Conservation (phyloP, 2,329 filamentous ascomycete genomes). For the Fusarium chlamydosporum region DNA sequence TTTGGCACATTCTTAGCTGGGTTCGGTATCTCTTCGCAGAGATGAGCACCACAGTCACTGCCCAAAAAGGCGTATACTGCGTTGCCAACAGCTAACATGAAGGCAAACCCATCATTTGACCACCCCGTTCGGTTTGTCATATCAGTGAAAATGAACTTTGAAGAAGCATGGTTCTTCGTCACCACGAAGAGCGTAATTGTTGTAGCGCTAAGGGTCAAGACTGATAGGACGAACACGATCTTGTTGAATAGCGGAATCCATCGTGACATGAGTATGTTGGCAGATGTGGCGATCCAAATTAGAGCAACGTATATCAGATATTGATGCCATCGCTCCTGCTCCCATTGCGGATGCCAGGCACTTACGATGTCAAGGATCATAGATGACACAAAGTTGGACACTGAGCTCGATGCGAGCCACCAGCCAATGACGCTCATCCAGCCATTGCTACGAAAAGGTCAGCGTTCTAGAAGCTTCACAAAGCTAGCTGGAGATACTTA, state of each 20-base stretch:
- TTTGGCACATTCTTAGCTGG: conserved; percentile 45
- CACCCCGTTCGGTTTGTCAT: conserved; percentile 28
- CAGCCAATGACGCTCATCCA: conserved; percentile 46
- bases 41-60: conserved; percentile 44
- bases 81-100: conserved; percentile 34
- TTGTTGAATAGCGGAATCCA: conserved; percentile 42
- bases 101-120: conserved; percentile 37
- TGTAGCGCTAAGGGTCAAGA: conserved; percentile 22
- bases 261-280: conserved; percentile 70
- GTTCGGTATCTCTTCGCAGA: conserved; percentile 47
- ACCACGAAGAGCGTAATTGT: conserved; percentile 32
- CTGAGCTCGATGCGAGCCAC: conserved; percentile 44
- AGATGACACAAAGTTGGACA: conserved; percentile 43
- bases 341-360: conserved; percentile 63
- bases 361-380: conserved; percentile 43
- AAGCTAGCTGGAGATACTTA: fast-evolving
- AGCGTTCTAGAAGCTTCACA: fast-evolving
- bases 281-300: conserved; percentile 68
- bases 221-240: conserved; percentile 28
- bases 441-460: not conserved
- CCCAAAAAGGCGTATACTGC: conserved; percentile 43
- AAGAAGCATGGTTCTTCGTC: conserved; percentile 17
- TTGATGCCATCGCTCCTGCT: conserved; percentile 72
- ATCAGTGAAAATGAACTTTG: conserved; percentile 35
- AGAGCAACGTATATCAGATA: conserved; percentile 77